These are phyloP conservation scores for Miamiensis avidus DNA, from an alignment of 169 alveolate genomes.

Conservation along the genomic window DNA sequence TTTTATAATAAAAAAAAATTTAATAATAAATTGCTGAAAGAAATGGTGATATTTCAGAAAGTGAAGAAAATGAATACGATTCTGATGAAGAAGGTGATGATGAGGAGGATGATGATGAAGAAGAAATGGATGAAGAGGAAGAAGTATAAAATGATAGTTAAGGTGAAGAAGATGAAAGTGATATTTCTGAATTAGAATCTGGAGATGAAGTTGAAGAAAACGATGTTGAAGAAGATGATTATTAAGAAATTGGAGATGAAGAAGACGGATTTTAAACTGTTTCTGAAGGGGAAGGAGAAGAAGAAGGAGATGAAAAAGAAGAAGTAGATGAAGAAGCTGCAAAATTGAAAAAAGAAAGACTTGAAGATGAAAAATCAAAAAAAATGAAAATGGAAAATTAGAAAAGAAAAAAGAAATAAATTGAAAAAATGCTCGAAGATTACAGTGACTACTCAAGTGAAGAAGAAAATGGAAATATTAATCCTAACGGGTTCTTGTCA, in stretches of 20 bases:
- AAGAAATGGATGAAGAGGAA: background rate
- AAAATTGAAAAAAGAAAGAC: constrained; percentile 4
- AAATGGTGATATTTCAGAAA: constrained; percentile 8
- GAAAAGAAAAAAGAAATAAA: constrained; percentile 8
- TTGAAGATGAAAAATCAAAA: constrained; percentile 29
- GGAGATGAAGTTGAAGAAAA: constrained; percentile 29
- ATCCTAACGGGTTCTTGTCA: constrained; percentile 55
- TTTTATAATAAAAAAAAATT: no score
- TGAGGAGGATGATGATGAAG: constrained; percentile 12
- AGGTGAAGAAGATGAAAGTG: constrained; percentile 19
- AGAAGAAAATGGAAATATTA: constrained; percentile 30
- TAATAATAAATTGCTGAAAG: no score
- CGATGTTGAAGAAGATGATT: constrained; percentile 16
- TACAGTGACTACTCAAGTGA: constrained; percentile 34
- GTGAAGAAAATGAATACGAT: background rate
- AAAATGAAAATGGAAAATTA: constrained; percentile 17
- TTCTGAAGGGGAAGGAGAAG: constrained; percentile 24
- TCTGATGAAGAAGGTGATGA: constrained; percentile 22
- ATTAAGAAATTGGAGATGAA: background rate
- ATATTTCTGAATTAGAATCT: background rate
- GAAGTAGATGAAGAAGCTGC: constrained; percentile 8
- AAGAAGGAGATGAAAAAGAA: constrained; percentile 2
- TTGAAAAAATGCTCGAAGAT: constrained; percentile 8
- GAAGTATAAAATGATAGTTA: background rate
- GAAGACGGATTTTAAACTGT: constrained; percentile 7